phyloP scores from a whole-genome alignment of 306 rosid genomes.

The Castanopsis chinensis region DNA sequence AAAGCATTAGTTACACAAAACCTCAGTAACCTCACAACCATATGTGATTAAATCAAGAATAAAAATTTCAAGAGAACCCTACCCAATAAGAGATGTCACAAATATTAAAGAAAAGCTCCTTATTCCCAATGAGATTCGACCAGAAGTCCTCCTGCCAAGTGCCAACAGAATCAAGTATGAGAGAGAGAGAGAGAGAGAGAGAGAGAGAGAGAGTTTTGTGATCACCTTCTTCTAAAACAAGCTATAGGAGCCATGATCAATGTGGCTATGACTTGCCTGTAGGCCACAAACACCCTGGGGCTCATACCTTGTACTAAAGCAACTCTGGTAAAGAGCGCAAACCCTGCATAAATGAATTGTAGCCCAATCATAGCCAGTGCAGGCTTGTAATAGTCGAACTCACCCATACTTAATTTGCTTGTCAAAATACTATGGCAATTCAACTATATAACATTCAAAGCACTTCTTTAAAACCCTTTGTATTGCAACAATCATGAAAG shows the following conservation, averaged over 20 bases:
- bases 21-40: not conserved
- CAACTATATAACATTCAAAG: not conserved
- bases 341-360: constrained; percentile 53
- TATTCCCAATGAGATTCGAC: constrained; percentile 30
- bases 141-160: constrained; percentile 50
- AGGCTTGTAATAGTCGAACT: constrained; percentile 37
- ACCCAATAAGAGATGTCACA: constrained; percentile 62
- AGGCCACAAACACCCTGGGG: constrained; percentile 54
- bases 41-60: not conserved
- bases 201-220: not conserved
- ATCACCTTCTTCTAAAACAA: constrained; percentile 35
- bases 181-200: not conserved
- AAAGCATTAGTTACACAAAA: not conserved
- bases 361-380: constrained; percentile 46
- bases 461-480: not conserved
- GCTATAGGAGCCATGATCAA: constrained; percentile 48
- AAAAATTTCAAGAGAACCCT: not conserved
- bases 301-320: constrained; percentile 69
- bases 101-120: constrained; percentile 55
- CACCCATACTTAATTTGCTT: constrained; percentile 39
- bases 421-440: not conserved
- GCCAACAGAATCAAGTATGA: not conserved
- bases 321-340: constrained; percentile 57
- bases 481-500: not conserved
- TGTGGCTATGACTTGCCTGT: constrained; percentile 70